Conservation (phyloP, 352 stramenopile genomes). For the Sclerospora graminicola region DNA sequence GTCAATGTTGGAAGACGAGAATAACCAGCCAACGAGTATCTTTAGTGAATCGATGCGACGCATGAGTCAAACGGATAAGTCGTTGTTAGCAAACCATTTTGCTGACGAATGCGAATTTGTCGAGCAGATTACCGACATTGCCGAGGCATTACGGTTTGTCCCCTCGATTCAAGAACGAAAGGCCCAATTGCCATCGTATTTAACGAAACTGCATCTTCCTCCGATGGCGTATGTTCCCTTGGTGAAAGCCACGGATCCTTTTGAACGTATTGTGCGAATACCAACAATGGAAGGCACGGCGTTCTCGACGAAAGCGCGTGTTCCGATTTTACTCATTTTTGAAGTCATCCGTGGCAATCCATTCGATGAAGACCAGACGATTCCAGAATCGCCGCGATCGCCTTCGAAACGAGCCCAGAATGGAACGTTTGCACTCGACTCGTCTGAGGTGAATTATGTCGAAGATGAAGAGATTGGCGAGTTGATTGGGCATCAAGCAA, state of each 20-base stretch:
- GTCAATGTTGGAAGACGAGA: constrained; percentile 52
- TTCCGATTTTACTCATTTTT: constrained; percentile 84
- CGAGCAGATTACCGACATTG: constrained; percentile 83
- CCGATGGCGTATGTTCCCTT: constrained; percentile 84
- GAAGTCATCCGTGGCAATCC: constrained; percentile 77
- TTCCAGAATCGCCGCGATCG: constrained; percentile 41
- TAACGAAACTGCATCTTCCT: constrained; percentile 76
- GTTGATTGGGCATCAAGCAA: constrained; percentile 56
- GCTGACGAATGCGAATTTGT: constrained; percentile 84
- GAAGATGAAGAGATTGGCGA: constrained; percentile 74
- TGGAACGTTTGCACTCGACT: constrained; percentile 30
- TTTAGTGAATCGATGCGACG: constrained; percentile 56
- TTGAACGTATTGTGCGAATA: constrained; percentile 81
- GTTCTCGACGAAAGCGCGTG: constrained; percentile 80
- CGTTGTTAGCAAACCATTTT: constrained; percentile 74
- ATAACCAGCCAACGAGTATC: constrained; percentile 63
- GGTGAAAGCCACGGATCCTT: constrained; percentile 81
- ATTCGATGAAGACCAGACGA: constrained; percentile 35
- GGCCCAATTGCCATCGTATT: constrained; percentile 59
- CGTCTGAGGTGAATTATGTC: constrained; percentile 50
- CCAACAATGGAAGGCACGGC: constrained; percentile 79
- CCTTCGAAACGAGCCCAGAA: constrained; percentile 25
- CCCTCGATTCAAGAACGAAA: constrained; percentile 70
- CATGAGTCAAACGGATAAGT: constrained; percentile 77
- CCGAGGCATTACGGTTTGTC: constrained; percentile 76